These are phyloP conservation scores for Pelargonium fulgidum DNA, from an alignment of 441 rosid species.

Conservation along the genomic window DNA sequence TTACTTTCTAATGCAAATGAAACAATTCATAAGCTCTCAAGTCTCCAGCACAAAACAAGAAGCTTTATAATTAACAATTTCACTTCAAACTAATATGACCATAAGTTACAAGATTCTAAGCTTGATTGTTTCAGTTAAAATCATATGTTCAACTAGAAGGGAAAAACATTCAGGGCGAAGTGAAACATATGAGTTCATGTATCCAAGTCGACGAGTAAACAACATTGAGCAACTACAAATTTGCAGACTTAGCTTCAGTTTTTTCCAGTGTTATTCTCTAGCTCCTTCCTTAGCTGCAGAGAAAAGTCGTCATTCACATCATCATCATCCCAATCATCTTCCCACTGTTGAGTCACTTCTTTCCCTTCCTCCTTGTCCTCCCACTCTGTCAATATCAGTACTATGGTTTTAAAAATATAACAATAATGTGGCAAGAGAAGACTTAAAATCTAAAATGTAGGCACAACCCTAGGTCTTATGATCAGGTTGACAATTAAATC, in stretches of 20 bases:
- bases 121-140: too few relatives aligned
- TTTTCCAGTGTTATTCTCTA: constrained; percentile 49
- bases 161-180: too few relatives aligned
- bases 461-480: background rate
- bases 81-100: too few relatives aligned
- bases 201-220: too few relatives aligned
- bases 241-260: constrained; percentile 24
- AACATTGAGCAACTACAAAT: too few relatives aligned
- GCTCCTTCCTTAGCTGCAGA: constrained; percentile 64
- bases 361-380: constrained; percentile 63
- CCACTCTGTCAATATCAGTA: constrained; percentile 43
- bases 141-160: too few relatives aligned
- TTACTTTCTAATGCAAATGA: too few relatives aligned
- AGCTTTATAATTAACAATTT: too few relatives aligned
- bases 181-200: too few relatives aligned
- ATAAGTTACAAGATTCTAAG: too few relatives aligned
- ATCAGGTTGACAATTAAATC: background rate
- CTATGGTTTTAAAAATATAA: background rate
- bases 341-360: constrained; percentile 80
- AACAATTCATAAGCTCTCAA: too few relatives aligned
- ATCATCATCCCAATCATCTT: constrained; percentile 97
- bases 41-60: too few relatives aligned
- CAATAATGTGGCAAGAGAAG: background rate
- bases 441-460: background rate
- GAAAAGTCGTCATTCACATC: constrained; percentile 91